Conservation (phyloP, 192 early-diverging fungal species). For the Geranomyces michiganensis region DNA sequence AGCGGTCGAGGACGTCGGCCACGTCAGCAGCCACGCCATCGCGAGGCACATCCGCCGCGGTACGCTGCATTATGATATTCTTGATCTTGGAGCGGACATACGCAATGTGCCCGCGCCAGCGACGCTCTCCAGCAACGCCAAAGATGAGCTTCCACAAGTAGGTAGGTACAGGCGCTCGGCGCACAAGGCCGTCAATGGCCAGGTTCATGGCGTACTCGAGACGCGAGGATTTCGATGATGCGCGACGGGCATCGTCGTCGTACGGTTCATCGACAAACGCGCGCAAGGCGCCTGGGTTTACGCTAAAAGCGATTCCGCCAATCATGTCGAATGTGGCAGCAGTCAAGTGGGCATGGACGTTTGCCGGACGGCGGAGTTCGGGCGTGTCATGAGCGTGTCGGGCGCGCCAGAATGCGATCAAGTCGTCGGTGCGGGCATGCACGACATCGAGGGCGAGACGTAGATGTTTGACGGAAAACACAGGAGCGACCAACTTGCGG, state of each 20-base stretch:
- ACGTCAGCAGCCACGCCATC: not conserved
- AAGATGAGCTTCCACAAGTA: not conserved
- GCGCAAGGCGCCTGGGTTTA: not conserved
- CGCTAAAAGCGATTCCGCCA: not conserved
- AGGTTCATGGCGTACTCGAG: not conserved
- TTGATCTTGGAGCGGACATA: not conserved
- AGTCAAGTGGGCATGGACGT: conserved; percentile 8
- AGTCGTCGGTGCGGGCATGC: conserved; percentile 20
- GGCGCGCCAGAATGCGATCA: conserved; percentile 21
- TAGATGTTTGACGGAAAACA: conserved; percentile 47
- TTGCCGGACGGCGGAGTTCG: conserved; percentile 5
- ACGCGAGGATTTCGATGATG: not conserved
- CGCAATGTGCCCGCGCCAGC: not conserved
- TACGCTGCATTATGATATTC: not conserved
- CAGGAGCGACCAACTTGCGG: conserved; percentile 49
- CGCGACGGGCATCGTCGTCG: not conserved
- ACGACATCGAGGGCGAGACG: not conserved
- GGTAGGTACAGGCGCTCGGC: not conserved
- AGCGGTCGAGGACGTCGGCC: conserved; percentile 41
- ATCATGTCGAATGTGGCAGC: conserved; percentile 8
- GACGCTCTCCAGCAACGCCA: not conserved
- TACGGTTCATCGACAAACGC: not conserved
- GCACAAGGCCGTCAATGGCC: not conserved
- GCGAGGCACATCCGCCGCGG: not conserved
- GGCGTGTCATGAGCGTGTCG: conserved; percentile 21